Percentiles rank a stretch among this genome's conserved stretches.
These are phyloP conservation scores for Sophora flavescens DNA, from an alignment of 306 rosid genomes.

Conservation along the genomic window DNA sequence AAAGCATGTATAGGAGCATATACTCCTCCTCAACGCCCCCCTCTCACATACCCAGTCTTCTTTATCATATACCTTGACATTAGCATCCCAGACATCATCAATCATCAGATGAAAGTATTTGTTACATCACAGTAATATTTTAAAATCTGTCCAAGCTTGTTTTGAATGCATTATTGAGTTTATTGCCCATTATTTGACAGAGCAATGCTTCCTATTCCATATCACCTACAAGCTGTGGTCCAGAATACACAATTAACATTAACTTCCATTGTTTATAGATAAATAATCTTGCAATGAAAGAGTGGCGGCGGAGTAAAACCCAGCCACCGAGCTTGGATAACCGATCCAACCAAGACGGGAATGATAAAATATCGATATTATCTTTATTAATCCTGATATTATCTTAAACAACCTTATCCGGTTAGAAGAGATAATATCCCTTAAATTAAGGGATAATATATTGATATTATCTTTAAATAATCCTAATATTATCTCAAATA, in stretches of 20 bases:
- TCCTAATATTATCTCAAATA: too few species aligned
- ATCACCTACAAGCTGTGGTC: constrained; percentile 55
- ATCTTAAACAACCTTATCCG: too few species aligned
- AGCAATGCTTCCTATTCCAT: constrained; percentile 48
- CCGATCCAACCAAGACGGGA: too few species aligned
- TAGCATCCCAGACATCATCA: constrained; percentile 68
- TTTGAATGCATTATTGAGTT: constrained; percentile 58
- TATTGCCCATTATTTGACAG: constrained; percentile 62
- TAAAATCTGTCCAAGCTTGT: constrained; percentile 73
- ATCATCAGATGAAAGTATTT: constrained; percentile 60
- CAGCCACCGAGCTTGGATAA: too few species aligned
- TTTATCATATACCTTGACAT: constrained; percentile 63
- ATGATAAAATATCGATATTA: too few species aligned
- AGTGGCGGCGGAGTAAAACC: too few species aligned
- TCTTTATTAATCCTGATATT: too few species aligned
- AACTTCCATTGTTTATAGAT: constrained; percentile 19
- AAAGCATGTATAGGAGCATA: constrained; percentile 22
- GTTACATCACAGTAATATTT: constrained; percentile 67
- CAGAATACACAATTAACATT: constrained; percentile 23
- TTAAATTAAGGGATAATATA: too few species aligned
- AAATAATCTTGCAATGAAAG: too few species aligned
- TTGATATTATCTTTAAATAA: too few species aligned
- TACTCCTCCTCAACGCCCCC: constrained; percentile 30
- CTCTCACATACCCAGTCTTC: constrained; percentile 5
- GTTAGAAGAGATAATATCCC: too few species aligned